These are phyloP conservation scores for Pichia kluyveri DNA, from an alignment of 805 yeast species.

Conservation along the genomic window DNA sequence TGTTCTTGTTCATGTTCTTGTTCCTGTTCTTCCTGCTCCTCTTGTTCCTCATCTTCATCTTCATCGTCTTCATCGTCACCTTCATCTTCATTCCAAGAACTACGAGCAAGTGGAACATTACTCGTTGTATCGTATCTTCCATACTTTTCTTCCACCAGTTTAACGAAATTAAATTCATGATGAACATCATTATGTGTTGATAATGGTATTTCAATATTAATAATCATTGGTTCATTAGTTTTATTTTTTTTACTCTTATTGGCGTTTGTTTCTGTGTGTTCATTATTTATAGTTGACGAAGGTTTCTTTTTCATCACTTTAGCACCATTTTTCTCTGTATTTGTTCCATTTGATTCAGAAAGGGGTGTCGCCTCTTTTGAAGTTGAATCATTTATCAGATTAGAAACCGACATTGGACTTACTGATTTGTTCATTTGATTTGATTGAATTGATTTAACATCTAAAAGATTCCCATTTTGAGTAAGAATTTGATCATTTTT, in stretches of 20 bases:
- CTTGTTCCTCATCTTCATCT: slow-evolving; percentile 25
- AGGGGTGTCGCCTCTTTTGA: too few relatives aligned
- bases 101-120: slow-evolving; percentile 34
- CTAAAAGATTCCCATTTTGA: too few relatives aligned
- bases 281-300: too few relatives aligned
- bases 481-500: not conserved
- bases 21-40: slow-evolving; percentile 24
- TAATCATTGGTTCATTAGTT: slow-evolving; percentile 2
- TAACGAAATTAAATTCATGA: slow-evolving; percentile 61
- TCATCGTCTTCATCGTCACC: slow-evolving; percentile 30
- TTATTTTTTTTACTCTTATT: not conserved
- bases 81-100: slow-evolving; percentile 32
- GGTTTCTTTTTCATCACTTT: not conserved
- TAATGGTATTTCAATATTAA: slow-evolving; percentile 25
- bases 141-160: slow-evolving; percentile 73
- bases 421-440: not conserved
- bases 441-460: not conserved
- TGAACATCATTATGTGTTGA: slow-evolving; percentile 42
- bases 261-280: not conserved
- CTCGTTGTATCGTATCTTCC: slow-evolving; percentile 58
- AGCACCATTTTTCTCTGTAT: too few relatives aligned
- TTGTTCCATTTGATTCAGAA: too few relatives aligned
- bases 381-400: not conserved
- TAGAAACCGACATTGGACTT: not conserved
- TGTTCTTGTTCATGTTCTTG: slow-evolving; percentile 27